phyloP scores from a whole-genome alignment of 1,284 basidiomycete species.

The Sparassis latifolia region DNA sequence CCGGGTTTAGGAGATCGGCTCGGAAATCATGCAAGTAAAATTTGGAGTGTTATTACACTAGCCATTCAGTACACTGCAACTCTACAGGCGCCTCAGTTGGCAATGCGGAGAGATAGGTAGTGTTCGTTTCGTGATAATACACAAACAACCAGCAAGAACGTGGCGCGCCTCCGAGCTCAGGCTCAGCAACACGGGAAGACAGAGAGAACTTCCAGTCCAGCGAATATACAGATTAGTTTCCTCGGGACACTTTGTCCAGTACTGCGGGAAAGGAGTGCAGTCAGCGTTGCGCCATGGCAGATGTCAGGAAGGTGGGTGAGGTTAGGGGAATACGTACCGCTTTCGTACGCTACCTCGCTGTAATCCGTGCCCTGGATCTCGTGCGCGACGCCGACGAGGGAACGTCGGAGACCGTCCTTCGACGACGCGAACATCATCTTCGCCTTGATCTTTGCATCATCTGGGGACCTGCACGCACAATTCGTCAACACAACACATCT shows the following conservation, averaged over 20 bases:
- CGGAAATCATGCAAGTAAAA: too few species aligned
- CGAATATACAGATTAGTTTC: constrained; percentile 11
- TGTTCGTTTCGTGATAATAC: constrained; percentile 9
- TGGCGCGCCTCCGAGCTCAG: neutral
- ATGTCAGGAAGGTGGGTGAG: neutral
- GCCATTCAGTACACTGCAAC: constrained; percentile 10
- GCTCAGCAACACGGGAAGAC: neutral
- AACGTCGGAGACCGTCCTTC: constrained; percentile 76
- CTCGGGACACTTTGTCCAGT: constrained; percentile 24
- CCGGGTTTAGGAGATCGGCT: too few species aligned
- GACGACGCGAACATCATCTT: constrained; percentile 98
- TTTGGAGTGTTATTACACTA: constrained; percentile 7
- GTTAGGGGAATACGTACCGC: constrained; percentile 37
- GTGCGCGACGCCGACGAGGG: constrained; percentile 63
- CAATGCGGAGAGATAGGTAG: constrained; percentile 9
- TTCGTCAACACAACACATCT: constrained; percentile 10
- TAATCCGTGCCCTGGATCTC: constrained; percentile 90
- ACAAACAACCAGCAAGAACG: constrained; percentile 6
- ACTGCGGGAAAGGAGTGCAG: constrained; percentile 13
- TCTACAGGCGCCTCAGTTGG: constrained; percentile 17
- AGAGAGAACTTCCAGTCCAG: constrained; percentile 1
- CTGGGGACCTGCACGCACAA: constrained; percentile 68
- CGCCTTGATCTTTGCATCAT: constrained; percentile 79
- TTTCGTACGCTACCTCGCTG: constrained; percentile 72
- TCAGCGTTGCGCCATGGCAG: neutral